Percentiles rank a stretch among this genome's conserved stretches.
These are phyloP conservation scores for Saksenaea vasiformis DNA, from an alignment of 371 early-diverging fungal genomes.

Conservation along the genomic window DNA sequence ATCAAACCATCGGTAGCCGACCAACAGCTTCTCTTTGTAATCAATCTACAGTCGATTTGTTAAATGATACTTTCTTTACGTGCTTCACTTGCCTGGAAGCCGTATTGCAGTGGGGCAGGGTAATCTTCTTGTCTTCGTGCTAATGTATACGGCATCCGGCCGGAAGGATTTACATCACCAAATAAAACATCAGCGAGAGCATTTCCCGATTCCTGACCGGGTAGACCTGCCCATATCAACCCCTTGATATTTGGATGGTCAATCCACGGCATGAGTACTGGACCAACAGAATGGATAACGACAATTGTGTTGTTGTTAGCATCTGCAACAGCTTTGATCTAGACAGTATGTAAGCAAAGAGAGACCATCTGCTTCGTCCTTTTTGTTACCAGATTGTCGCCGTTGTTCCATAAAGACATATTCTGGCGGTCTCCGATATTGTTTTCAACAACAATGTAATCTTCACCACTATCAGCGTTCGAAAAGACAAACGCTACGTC, in stretches of 20 bases:
- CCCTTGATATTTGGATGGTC: conserved; percentile 50
- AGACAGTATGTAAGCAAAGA: not conserved
- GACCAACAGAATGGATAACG: conserved; percentile 52
- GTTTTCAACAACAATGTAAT: conserved; percentile 34
- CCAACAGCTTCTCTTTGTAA: conserved; percentile 50
- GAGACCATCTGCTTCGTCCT: no score
- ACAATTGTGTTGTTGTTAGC: conserved; percentile 49
- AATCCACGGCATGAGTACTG: conserved; percentile 53
- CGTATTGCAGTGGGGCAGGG: conserved; percentile 10
- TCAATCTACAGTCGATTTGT: conserved; percentile 16
- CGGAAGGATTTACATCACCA: conserved; percentile 58
- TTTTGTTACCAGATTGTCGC: conserved; percentile 52
- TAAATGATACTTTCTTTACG: not conserved
- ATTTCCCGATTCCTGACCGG: conserved; percentile 56
- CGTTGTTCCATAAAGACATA: conserved; percentile 59
- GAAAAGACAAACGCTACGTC: conserved; percentile 64
- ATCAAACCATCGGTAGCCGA: conserved; percentile 55
- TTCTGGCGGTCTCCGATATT: conserved; percentile 60
- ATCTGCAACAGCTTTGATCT: conserved; percentile 47
- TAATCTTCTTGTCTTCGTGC: conserved; percentile 36
- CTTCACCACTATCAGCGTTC: conserved; percentile 63
- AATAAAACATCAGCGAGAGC: conserved; percentile 55
- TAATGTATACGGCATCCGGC: conserved; percentile 56
- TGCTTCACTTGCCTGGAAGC: conserved; percentile 3
- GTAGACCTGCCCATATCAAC: conserved; percentile 45